These are phyloP conservation scores for Aspergillus niger DNA, from an alignment of 2,329 filamentous ascomycete genomes.

Conservation along the genomic window DNA sequence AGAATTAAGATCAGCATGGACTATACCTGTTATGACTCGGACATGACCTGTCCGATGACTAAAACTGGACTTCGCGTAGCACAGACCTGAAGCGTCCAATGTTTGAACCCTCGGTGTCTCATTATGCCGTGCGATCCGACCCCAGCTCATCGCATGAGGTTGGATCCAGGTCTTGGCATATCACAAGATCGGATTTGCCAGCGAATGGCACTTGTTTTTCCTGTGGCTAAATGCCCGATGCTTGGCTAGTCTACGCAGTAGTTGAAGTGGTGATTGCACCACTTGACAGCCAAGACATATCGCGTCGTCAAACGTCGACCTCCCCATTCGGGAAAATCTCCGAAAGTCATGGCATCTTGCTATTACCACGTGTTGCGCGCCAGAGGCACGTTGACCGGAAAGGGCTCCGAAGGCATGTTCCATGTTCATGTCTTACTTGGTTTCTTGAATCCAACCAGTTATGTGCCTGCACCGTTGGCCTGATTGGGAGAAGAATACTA, in stretches of 20 bases:
- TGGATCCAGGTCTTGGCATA: background rate
- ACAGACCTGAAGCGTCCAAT: background rate
- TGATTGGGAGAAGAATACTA: background rate
- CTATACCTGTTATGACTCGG: background rate
- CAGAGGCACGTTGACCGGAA: background rate
- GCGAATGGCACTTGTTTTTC: too few relatives aligned
- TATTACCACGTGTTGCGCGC: background rate
- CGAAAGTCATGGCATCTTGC: background rate
- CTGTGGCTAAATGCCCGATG: background rate
- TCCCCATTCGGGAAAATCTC: background rate
- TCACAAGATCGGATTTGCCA: background rate
- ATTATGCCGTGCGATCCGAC: background rate
- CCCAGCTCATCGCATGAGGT: background rate
- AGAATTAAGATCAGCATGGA: background rate
- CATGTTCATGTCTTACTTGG: background rate
- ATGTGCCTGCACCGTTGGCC: background rate
- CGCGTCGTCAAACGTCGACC: background rate
- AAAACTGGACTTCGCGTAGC: background rate
- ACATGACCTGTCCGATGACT: background rate
- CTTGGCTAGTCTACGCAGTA: background rate
- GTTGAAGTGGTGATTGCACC: background rate
- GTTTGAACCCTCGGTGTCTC: background rate
- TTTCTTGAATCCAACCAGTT: background rate
- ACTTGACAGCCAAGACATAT: background rate
- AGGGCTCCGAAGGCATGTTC: background rate